These are phyloP conservation scores for Auricularia sp. DNA, from an alignment of 768 basidiomycete species.

Conservation along the genomic window DNA sequence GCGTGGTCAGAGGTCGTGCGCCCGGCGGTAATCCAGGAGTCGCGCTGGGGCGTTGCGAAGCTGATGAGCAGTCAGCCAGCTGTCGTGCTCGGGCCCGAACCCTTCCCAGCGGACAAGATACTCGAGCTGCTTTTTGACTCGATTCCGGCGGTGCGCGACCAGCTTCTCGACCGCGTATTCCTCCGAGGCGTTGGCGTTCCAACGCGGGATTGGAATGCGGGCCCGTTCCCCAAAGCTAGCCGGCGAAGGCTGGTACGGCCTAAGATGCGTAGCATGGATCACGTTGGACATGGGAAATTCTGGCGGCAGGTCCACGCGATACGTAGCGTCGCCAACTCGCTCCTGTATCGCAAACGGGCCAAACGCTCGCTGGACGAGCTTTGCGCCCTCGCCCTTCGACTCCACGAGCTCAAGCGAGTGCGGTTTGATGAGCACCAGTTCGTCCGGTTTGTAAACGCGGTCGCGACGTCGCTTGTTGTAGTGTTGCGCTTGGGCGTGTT, in stretches of 20 bases:
- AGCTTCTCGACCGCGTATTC: too few species aligned
- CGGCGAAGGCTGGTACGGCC: background rate
- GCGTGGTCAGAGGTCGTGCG: too few species aligned
- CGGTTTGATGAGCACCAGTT: background rate
- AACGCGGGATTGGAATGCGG: too few species aligned
- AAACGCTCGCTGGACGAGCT: constrained; percentile 2
- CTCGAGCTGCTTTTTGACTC: too few species aligned
- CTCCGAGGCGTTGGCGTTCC: too few species aligned
- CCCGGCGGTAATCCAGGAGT: too few species aligned
- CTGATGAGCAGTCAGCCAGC: too few species aligned
- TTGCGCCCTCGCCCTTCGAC: background rate
- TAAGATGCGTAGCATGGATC: background rate
- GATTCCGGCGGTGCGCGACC: too few species aligned
- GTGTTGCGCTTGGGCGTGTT: background rate
- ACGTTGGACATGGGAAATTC: background rate
- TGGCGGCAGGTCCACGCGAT: background rate
- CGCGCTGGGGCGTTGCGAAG: too few species aligned
- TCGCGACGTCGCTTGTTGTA: constrained; percentile 1
- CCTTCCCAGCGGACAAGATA: too few species aligned
- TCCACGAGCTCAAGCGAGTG: background rate
- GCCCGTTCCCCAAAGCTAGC: too few species aligned
- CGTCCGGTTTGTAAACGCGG: background rate
- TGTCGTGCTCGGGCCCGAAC: too few species aligned
- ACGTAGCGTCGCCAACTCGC: background rate
- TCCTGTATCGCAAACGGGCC: constrained; percentile 1